These are phyloP conservation scores for Alternaria triticimaculans DNA, from an alignment of 2,329 filamentous ascomycete species.

Conservation along the genomic window DNA sequence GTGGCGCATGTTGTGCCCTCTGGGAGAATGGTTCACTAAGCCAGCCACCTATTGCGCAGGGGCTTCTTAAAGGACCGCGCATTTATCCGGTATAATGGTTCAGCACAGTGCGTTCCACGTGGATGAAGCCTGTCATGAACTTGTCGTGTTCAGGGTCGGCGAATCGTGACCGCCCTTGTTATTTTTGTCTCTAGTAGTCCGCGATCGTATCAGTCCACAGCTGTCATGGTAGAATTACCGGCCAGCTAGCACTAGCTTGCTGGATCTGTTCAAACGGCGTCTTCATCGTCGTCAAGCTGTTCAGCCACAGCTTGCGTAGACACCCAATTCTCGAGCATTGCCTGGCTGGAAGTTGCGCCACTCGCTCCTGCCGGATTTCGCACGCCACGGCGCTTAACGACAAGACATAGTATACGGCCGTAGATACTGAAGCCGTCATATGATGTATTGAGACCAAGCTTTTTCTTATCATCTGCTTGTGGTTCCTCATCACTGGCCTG, in stretches of 20 bases:
- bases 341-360: conserved; percentile 40
- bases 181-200: conserved; percentile 22
- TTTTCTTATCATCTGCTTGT: conserved; percentile 90
- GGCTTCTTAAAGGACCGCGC: conserved; percentile 17
- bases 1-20: conserved; percentile 5
- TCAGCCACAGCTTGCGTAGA: conserved; percentile 50
- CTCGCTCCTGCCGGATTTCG: conserved; percentile 25
- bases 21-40: conserved; percentile 16
- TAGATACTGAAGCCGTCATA: conserved; percentile 98
- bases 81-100: conserved; percentile 24
- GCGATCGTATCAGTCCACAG: conserved; percentile 23
- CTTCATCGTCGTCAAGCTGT: conserved; percentile 44
- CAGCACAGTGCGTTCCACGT: conserved; percentile 35
- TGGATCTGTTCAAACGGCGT: conserved; percentile 32
- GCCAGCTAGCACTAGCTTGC: background rate
- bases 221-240: conserved; percentile 10
- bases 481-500: conserved; percentile 30
- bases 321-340: conserved; percentile 54
- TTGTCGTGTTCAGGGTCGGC: conserved; percentile 7
- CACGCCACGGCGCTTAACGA: conserved; percentile 74
- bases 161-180: conserved; percentile 8
- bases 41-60: conserved; percentile 18
- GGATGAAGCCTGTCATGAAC: conserved; percentile 18
- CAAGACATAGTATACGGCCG: conserved; percentile 87
- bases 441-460: conserved; percentile 80